A percentile compares a stretch with the other conserved stretches of the same genome.
These are phyloP conservation scores for Podila minutissima DNA, from an alignment of 192 early-diverging fungal genomes.

Conservation along the genomic window DNA sequence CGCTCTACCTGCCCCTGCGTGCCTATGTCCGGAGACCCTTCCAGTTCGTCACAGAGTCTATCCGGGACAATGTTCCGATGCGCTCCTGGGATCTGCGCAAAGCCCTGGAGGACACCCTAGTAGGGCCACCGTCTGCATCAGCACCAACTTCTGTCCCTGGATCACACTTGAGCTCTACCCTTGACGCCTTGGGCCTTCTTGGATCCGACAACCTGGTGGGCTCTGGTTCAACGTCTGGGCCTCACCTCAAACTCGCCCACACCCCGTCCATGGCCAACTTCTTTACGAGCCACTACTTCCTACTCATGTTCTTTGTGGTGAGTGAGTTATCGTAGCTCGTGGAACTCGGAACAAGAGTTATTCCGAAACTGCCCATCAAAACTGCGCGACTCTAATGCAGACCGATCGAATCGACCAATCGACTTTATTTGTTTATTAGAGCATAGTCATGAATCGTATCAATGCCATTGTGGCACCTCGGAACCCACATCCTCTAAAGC, in stretches of 20 bases:
- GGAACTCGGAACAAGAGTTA: not conserved
- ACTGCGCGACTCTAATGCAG: not conserved
- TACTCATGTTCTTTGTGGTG: slow-evolving; percentile 52
- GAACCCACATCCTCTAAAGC: slow-evolving; percentile 53
- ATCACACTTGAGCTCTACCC: not conserved
- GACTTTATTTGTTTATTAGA: slow-evolving; percentile 26
- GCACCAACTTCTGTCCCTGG: not conserved
- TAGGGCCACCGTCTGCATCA: slow-evolving; percentile 6
- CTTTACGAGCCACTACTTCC: slow-evolving; percentile 47
- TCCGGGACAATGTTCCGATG: slow-evolving; percentile 37
- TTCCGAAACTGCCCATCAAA: not conserved
- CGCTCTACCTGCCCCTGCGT: slow-evolving; percentile 48
- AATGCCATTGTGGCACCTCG: slow-evolving; percentile 60
- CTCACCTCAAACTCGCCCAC: slow-evolving; percentile 12
- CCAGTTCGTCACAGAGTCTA: slow-evolving; percentile 40
- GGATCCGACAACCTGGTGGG: not conserved
- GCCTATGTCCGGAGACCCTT: slow-evolving; percentile 46
- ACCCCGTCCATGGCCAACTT: slow-evolving; percentile 44
- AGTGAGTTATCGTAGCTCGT: not conserved
- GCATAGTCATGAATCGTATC: slow-evolving; percentile 58
- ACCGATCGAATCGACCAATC: not conserved
- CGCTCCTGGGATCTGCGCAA: slow-evolving; percentile 26
- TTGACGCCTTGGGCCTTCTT: not conserved
- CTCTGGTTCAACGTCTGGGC: not conserved
- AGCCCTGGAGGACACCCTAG: slow-evolving; percentile 27